These are phyloP conservation scores for Yarrowia sp. DNA, from an alignment of 805 yeast genomes.

Conservation along the genomic window DNA sequence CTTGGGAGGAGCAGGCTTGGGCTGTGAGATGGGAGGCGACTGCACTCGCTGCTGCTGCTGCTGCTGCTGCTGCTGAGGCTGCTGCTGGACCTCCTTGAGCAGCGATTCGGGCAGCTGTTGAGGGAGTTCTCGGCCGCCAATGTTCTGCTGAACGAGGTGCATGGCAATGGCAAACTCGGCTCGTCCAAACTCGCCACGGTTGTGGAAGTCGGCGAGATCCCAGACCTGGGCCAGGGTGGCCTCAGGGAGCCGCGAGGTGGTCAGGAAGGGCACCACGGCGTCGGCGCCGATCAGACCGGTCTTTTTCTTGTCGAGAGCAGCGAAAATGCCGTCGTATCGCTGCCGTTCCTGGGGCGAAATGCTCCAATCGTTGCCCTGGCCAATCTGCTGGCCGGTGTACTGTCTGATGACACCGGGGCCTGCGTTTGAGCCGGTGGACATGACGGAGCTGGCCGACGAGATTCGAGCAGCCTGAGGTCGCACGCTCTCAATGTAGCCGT, in stretches of 20 bases:
- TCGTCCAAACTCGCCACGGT: conserved; percentile 79
- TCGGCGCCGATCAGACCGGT: conserved; percentile 72
- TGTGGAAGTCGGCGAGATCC: conserved; percentile 92
- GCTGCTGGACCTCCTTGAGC: conserved; percentile 45
- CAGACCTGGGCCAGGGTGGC: conserved; percentile 86
- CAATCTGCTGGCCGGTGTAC: conserved; percentile 42
- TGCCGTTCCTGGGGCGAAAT: conserved; percentile 71
- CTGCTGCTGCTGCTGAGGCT: conserved; percentile 39
- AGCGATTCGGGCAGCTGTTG: conserved; percentile 74
- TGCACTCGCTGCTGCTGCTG: conserved; percentile 19
- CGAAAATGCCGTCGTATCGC: conserved; percentile 82
- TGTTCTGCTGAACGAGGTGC: conserved; percentile 85
- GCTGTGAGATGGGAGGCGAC: conserved; percentile 34
- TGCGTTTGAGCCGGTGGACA: conserved; percentile 37
- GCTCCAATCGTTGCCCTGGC: conserved; percentile 61
- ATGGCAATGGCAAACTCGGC: conserved; percentile 92
- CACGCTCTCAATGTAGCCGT: conserved; percentile 38
- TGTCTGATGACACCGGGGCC: conserved; percentile 44
- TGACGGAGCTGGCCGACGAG: conserved; percentile 34
- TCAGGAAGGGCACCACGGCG: conserved; percentile 86
- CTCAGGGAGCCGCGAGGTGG: conserved; percentile 85
- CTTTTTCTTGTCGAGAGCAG: conserved; percentile 71
- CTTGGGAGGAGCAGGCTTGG: conserved; percentile 39
- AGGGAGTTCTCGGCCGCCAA: conserved; percentile 81
- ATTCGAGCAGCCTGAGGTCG: conserved; percentile 28